Base-by-base conservation (phyloP, 2,329 filamentous ascomycete species). In the Aspergillus piperis region DNA sequence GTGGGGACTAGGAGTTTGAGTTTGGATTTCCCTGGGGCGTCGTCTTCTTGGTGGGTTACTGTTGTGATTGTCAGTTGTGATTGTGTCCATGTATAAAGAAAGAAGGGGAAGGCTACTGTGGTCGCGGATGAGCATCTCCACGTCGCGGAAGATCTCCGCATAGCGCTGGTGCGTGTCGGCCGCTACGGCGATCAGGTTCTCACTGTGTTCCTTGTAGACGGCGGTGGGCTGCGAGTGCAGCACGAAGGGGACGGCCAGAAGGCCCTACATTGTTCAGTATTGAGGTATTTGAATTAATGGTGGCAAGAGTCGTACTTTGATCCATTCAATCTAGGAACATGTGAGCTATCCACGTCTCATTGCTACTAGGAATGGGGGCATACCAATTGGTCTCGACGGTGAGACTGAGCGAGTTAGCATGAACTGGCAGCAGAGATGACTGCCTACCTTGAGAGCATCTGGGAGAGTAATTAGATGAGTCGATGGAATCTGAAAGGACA, bases 171-270 rank as follows among this genome's bases (percentile, higher is more conserved):
- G 92, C 25, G 94, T 91, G 71, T 91, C 89, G 60, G 86, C 85
- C 4, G 91, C 90, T 82, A 94, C 92, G 60, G 88, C 84, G 48
- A 84, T 80, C 54, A 94, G 84, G 58, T 82, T 72, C 57, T 84
- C 81, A 62, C 86, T 86, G 68, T 87, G 83, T 59, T 85, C 82
- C 65, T 93, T 89, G 70, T 94, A 92, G 44, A 92, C 86, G 19
- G 92, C 92, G 1, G 92, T 96, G 3, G 95, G 95, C 73, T 98
- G 93, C 1, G 94, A 97, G 75, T 96, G 92, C 57, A 99, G 86
- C 41, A 99, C 94, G 73, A 99, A 99, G 0, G 95, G 95, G 0
- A 98, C 94, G 1, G 95, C 95, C 11, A 98, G 82, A 3, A 98
- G 85, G 41, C 90, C 91, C 76, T 80, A 56, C 27, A 48, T 30